Evolutionary conservation across 768 basidiomycete genomes (phyloP), one percentile per base, ranked within the genome.

Genomic region (Rhodotorula taiwanensis): DNA sequence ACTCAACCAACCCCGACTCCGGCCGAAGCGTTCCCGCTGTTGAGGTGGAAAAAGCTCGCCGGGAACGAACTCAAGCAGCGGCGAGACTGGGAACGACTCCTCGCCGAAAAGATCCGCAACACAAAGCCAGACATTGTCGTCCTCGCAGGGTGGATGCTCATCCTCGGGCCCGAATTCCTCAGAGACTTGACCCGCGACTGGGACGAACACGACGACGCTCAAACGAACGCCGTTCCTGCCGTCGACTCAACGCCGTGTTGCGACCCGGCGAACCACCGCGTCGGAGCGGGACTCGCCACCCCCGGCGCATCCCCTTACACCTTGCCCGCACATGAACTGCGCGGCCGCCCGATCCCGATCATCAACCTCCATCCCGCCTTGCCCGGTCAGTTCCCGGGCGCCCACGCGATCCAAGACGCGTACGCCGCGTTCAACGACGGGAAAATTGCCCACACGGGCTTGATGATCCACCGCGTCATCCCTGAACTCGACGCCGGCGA

Each of bases 141-240:
- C 11, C 80, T 98, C n/a, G 95, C 94, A 0, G 95, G 95, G 0
- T 99, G 91, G 89, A 97, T 99, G 94, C 93, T 98, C 72, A 89
- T 98, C 71, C 81, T 97, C 62, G 84, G 86, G 60, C 85, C 88
- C 55, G 78, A 78, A 0, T 97, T 97, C 75, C 76, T 98, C 62
- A 82, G 88, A 25, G 79, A 69, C 0, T 70, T 77, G 39, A 75
- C 75, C 2, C 79, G 76, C 13, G 78, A 77, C 51, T 76, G 77
- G 55, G 43, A 52, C 52, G 64, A 65, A 27, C 21, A 33, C 7
- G 41, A 43, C 42, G 27, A 52, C 14, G 20, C 41, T 18, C 13
- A 36, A 5, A 23, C 16, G 34, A 31, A 34, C 25, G 2, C 30
- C 16, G 6, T 33, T 2, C 16, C 48, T 23, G 39, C 48, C 39